Percentiles rank a stretch among this genome's conserved stretches.
These are phyloP conservation scores for Apiospora koreana DNA, from an alignment of 2,329 filamentous ascomycete genomes.

Conservation along the genomic window DNA sequence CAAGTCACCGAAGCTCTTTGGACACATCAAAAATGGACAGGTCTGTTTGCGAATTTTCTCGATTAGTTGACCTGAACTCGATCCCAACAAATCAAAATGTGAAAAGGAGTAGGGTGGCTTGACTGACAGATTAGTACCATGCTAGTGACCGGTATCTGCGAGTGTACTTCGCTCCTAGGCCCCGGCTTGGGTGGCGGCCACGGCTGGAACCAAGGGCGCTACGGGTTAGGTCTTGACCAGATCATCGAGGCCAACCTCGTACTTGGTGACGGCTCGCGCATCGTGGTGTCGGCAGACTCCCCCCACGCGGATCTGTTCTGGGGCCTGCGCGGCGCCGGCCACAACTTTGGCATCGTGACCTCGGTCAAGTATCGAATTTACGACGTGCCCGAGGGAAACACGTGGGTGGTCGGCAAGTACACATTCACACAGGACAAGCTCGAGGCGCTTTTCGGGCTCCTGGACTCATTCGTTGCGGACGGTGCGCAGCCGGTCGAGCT, in stretches of 20 bases:
- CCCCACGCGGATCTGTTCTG: slow-evolving; percentile 38
- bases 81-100: too few relatives aligned
- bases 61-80: background rate
- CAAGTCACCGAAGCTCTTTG: slow-evolving; percentile 1
- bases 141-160: background rate
- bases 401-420: slow-evolving; percentile 16
- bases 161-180: slow-evolving; percentile 9
- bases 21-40: background rate
- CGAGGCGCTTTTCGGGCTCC: slow-evolving; percentile 13
- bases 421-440: slow-evolving; percentile 18
- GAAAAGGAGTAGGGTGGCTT: background rate
- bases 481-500: slow-evolving; percentile 12
- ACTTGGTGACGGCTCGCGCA: slow-evolving; percentile 15
- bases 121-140: background rate
- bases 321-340: slow-evolving; percentile 42
- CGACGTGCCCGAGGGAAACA: slow-evolving; percentile 12
- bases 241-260: slow-evolving; percentile 13
- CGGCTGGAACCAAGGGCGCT: slow-evolving; percentile 14
- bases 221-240: slow-evolving; percentile 14
- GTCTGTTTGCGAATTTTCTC: background rate
- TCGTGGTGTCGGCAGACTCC: slow-evolving; percentile 14
- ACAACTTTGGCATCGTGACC: slow-evolving; percentile 46
- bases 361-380: slow-evolving; percentile 14
- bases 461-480: slow-evolving; percentile 13
- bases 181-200: slow-evolving; percentile 15